phyloP scores from a whole-genome alignment of 768 basidiomycete species.

The Naganishia randhawae region DNA sequence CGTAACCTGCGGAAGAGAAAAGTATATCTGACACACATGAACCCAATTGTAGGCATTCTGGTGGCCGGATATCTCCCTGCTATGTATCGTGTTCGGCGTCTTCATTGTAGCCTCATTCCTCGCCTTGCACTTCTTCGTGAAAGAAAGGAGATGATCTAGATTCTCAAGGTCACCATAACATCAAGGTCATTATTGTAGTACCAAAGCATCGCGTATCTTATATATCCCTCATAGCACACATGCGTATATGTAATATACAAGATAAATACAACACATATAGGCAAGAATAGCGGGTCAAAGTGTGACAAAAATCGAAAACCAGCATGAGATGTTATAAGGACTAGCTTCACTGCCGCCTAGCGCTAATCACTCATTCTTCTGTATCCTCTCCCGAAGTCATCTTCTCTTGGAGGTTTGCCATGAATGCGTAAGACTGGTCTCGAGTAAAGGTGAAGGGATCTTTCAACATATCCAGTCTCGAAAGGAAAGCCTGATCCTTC shows the following conservation, averaged over 20 bases:
- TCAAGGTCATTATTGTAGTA: not conserved
- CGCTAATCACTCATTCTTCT: not conserved
- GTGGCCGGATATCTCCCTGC: slow-evolving; percentile 90
- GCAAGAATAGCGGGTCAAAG: not conserved
- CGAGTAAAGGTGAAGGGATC: slow-evolving; percentile 37
- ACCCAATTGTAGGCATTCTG: slow-evolving; percentile 68
- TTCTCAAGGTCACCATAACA: not conserved
- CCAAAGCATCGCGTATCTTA: not conserved
- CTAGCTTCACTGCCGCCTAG: not conserved
- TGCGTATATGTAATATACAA: not conserved
- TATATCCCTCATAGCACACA: not conserved
- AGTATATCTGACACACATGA: not conserved
- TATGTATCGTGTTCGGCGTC: slow-evolving; percentile 77
- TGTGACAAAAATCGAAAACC: slow-evolving; percentile 1
- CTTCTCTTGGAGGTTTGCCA: slow-evolving; percentile 34
- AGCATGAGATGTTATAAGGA: not conserved
- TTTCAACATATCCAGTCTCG: slow-evolving; percentile 37
- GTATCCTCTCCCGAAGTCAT: slow-evolving; percentile 31
- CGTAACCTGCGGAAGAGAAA: too few relatives aligned
- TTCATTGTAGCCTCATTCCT: slow-evolving; percentile 76
- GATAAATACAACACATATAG: not conserved
- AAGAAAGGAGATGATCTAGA: slow-evolving; percentile 61
- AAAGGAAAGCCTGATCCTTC: slow-evolving; percentile 38
- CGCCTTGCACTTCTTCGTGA: slow-evolving; percentile 80
- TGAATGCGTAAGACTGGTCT: slow-evolving; percentile 38